Percentiles rank a stretch among this genome's conserved stretches.
These are phyloP conservation scores for Linnemannia zychae DNA, from an alignment of 192 early-diverging fungal genomes.

Conservation along the genomic window DNA sequence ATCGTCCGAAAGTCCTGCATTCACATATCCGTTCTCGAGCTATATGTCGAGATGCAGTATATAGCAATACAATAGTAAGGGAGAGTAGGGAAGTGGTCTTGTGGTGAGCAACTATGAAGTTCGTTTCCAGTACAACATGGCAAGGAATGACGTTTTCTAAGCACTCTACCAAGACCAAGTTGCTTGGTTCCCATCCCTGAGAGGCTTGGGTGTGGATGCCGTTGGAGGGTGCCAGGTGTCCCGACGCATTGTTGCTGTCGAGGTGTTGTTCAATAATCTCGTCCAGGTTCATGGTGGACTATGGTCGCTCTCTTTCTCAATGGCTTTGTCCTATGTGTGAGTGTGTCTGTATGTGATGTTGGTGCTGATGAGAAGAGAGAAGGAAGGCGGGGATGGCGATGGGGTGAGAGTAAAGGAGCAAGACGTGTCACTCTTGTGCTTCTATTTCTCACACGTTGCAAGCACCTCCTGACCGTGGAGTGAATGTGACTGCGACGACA, in stretches of 20 bases:
- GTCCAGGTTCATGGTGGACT: slow-evolving; percentile 46
- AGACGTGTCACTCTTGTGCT: not conserved
- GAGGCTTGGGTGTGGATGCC: slow-evolving; percentile 35
- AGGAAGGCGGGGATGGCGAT: not conserved
- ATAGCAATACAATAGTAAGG: slow-evolving; percentile 8
- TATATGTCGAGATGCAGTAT: slow-evolving; percentile 20
- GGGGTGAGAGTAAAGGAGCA: not conserved
- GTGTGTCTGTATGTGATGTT: not conserved
- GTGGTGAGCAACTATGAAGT: not conserved
- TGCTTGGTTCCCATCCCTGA: slow-evolving; percentile 53
- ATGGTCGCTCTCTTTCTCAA: not conserved
- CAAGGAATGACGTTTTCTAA: not conserved
- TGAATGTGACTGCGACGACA: slow-evolving; percentile 5
- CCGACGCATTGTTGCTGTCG: slow-evolving; percentile 27
- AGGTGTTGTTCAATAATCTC: slow-evolving; percentile 50
- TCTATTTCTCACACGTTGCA: not conserved
- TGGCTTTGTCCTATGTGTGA: not conserved
- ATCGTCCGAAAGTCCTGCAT: slow-evolving; percentile 62
- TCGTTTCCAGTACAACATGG: not conserved
- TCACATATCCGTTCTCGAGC: slow-evolving; percentile 72
- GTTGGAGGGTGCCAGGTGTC: slow-evolving; percentile 20
- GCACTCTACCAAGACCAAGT: slow-evolving; percentile 44
- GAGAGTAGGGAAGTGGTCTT: not conserved
- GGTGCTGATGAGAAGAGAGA: not conserved
- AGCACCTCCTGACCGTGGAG: not conserved